Percentiles rank a stretch among this genome's conserved stretches.
Evolutionary conservation across 208 protist genomes (phyloP).

Genomic region (Leishmania tarentolae): DNA sequence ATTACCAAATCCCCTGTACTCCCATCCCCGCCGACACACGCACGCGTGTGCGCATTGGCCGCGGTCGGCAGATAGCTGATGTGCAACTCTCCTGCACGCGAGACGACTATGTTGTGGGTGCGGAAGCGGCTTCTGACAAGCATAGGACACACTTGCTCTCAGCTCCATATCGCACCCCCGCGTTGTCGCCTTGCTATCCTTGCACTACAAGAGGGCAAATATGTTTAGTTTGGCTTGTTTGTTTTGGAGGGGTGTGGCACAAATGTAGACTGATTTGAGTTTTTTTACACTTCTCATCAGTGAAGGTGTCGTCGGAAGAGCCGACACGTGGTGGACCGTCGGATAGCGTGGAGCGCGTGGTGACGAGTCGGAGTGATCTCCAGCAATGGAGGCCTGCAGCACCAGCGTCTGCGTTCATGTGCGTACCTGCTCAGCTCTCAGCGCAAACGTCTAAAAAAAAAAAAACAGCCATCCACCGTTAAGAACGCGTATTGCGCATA

Average conservation of each 20-base stretch:
- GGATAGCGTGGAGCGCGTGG: not conserved
- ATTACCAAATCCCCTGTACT: not conserved
- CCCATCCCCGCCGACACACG: no score
- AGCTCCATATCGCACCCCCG: not conserved
- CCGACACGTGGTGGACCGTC: not conserved
- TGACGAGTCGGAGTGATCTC: not conserved
- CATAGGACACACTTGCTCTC: not conserved
- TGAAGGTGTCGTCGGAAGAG: not conserved
- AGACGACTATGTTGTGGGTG: not conserved
- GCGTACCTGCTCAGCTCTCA: not conserved
- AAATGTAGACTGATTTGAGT: no score
- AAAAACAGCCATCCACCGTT: not conserved
- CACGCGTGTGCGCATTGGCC: not conserved
- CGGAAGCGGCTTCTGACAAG: not conserved
- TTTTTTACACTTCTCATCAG: not conserved
- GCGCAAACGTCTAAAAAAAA: not conserved
- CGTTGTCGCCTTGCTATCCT: not conserved
- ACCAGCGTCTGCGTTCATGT: not conserved
- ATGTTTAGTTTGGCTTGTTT: not conserved
- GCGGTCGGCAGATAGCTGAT: not conserved
- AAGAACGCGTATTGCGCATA: not conserved
- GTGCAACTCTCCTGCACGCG: not conserved
- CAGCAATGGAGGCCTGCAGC: not conserved
- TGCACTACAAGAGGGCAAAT: not conserved
- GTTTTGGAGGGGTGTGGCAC: not conserved